Conservation (phyloP, 306 rosid species). For the Hippophae rhamnoides region DNA sequence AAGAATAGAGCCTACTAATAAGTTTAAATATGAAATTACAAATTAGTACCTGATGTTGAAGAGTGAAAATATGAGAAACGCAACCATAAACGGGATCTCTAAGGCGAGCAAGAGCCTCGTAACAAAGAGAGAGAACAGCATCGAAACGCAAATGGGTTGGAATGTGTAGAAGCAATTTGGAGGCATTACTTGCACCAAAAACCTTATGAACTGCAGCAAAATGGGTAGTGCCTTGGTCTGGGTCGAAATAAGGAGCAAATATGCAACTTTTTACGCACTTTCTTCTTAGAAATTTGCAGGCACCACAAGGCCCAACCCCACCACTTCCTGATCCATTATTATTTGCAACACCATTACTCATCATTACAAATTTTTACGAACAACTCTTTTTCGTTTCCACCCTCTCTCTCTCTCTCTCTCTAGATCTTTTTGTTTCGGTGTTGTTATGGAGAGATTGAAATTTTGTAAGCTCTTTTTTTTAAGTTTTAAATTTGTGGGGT, state of each 20-base stretch:
- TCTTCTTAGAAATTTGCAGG: slow-evolving; percentile 78
- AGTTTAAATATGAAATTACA: neutral
- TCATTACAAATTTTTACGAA: too few species aligned
- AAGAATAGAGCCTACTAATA: neutral
- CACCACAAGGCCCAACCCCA: slow-evolving; percentile 74
- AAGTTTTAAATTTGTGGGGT: slow-evolving; percentile 1
- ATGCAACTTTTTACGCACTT: slow-evolving; percentile 80
- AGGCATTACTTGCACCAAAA: slow-evolving; percentile 96
- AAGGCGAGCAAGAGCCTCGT: slow-evolving; percentile 72
- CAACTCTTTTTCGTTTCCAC: slow-evolving; percentile 6
- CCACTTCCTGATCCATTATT: slow-evolving; percentile 11
- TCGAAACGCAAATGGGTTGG: slow-evolving; percentile 60
- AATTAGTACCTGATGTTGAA: slow-evolving; percentile 70
- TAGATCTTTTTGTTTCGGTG: too few species aligned
- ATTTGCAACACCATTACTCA: too few species aligned
- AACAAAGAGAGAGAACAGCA: slow-evolving; percentile 72
- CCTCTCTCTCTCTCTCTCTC: neutral
- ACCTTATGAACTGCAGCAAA: slow-evolving; percentile 93
- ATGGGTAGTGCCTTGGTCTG: slow-evolving; percentile 71
- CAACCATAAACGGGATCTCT: slow-evolving; percentile 91
- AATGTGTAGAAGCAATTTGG: slow-evolving; percentile 59
- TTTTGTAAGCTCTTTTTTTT: neutral
- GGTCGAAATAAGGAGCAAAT: slow-evolving; percentile 83
- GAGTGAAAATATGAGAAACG: slow-evolving; percentile 64
- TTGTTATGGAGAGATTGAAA: too few species aligned